Evolutionary conservation across 371 early-diverging fungal genomes (phyloP), one percentile per base, ranked within the genome.

Genomic region (Nematocida homosporus): DNA sequence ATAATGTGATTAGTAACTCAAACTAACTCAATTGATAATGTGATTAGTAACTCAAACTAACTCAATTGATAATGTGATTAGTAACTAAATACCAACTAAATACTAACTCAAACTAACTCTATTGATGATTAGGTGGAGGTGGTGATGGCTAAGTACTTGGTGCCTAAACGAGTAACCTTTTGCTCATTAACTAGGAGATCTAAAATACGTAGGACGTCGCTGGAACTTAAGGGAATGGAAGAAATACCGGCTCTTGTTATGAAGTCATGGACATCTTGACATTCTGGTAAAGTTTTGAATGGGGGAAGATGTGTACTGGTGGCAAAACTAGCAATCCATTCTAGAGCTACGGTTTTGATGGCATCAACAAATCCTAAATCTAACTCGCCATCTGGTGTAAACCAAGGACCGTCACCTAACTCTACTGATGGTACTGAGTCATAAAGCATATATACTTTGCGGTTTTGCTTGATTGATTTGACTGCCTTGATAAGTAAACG

Each of bases 351-450:
- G 2, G 86, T 82, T 41, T 90, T 86, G 27, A 96, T 79, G 66
- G 86, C 87, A 42, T 93, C 89, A 63, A 94, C 91, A 81, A 95
- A 94, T 25, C 91, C 92, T 2, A 86, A 86, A 85, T 97, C 97
- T 69, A 95, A 84, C 66, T 93, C 93, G 77, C 93, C 90, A 83
- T 95, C 94, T 35, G 34, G 75, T 0, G 90, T 92, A 81, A 90
- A 97, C 93, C 94, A 97, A 25, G 91, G 89, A 20, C 95, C 95
- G 78, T 95, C 97, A 27, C 94, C 93, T 8, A 96, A 86, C 77
- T 94, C 94, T 34, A 88, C 88, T 10, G 93, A 91, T 1, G 95
- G 94, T 0, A 87, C 87, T 48, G 91, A 56, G 63, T 92, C 90
- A 64, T 85, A 89, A 25, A 95, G 86, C 91, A 97, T 93, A 83